These are phyloP conservation scores for Cystobasidium slooffiae DNA, from an alignment of 1,284 basidiomycete genomes.

Conservation along the genomic window DNA sequence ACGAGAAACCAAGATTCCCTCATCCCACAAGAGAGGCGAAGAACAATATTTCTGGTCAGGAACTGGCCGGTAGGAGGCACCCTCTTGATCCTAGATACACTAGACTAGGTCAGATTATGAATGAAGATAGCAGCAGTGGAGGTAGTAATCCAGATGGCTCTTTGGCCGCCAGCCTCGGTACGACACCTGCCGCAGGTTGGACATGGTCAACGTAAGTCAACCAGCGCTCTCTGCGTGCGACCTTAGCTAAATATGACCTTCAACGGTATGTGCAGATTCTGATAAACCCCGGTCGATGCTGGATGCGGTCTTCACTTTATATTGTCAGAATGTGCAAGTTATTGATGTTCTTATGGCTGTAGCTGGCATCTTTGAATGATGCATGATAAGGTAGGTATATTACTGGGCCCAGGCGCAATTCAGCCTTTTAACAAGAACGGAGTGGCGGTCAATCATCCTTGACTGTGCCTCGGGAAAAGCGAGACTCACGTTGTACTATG, in stretches of 20 bases:
- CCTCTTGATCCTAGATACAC: constrained; percentile 23
- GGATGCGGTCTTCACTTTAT: background rate
- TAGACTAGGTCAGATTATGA: background rate
- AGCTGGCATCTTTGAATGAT: no score
- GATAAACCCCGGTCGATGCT: background rate
- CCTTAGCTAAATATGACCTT: background rate
- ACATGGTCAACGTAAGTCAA: constrained; percentile 37
- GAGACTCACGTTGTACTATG: no score
- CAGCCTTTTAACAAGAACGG: no score
- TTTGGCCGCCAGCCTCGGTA: constrained; percentile 2
- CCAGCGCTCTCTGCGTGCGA: background rate
- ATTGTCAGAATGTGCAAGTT: no score
- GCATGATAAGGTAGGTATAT: no score
- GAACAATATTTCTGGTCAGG: no score
- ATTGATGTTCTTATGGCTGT: no score
- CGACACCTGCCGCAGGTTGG: constrained; percentile 31
- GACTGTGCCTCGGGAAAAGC: no score
- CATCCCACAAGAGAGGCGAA: no score
- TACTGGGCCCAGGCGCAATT: no score
- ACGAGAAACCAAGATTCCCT: no score
- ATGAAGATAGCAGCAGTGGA: background rate
- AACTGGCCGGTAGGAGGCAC: background rate
- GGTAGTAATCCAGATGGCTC: constrained; percentile 26
- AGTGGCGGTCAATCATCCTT: no score
- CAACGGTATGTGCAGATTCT: background rate